Conservation (phyloP, 495 filamentous ascomycete genomes). For the Aspergillus hancockii region DNA sequence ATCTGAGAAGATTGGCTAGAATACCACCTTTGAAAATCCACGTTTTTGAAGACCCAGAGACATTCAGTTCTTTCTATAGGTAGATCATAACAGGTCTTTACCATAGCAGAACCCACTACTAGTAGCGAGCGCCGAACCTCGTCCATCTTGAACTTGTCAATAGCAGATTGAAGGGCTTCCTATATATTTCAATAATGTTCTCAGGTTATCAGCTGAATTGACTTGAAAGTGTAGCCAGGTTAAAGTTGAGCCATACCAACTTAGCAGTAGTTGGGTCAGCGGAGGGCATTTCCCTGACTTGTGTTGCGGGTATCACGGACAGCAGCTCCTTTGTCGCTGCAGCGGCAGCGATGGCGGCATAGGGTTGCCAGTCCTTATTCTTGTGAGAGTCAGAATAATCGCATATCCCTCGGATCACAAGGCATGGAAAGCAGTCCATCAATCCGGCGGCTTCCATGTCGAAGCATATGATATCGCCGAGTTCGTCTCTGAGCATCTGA, state of each 20-base stretch:
- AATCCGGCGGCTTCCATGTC: not conserved
- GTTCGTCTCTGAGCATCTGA: not conserved
- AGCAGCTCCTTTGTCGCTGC: not conserved
- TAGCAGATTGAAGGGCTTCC: constrained; percentile 2
- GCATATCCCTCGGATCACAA: constrained; percentile 1
- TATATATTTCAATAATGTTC: not conserved
- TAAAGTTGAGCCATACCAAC: not conserved
- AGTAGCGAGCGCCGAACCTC: not conserved
- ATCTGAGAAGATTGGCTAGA: not conserved
- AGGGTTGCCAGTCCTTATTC: not conserved
- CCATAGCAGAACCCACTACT: not conserved
- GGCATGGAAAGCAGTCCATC: not conserved
- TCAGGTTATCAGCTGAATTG: no score
- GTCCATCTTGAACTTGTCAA: not conserved
- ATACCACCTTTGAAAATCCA: not conserved
- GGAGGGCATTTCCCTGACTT: not conserved
- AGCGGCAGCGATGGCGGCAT: not conserved
- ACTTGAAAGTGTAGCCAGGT: no score
- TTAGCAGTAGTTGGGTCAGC: not conserved
- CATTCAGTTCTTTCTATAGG: not conserved
- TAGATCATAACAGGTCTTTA: not conserved
- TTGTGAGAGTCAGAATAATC: constrained; percentile 1
- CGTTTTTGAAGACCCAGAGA: constrained; percentile 2
- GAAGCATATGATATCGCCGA: not conserved
- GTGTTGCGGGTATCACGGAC: not conserved